Evolutionary conservation across 305 asterid genomes (phyloP), one percentile per base, ranked within the genome.

Genomic region (Solanum hybrid): DNA sequence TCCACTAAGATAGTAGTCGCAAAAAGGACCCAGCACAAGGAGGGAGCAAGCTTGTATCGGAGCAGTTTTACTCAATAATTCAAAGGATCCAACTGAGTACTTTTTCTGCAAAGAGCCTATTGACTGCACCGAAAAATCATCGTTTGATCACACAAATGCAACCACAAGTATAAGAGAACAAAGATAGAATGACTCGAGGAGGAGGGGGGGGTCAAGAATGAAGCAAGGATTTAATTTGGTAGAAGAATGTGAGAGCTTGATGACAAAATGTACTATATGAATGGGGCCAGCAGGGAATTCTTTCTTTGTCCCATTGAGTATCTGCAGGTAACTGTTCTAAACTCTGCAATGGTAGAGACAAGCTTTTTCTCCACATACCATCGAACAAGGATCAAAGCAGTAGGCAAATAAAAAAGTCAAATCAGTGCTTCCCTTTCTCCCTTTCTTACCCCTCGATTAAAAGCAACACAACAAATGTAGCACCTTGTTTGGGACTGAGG

Each of bases 71-170:
- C 99, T 97, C 94, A 97, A 92, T 89, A 97, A 90, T 89, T 97
- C 99, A 77, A 97, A 97, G 20, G 99, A 96, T 91, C 99, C 99
- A 80, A 97, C 91, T n/a, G 96, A 93, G 95, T 97, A 97, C 93
- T 97, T 97, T 93, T 96, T 96, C 95, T 97, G 99, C 95, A 97
- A 92, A 86, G 99, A 96, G 51, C 99, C 99, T 92, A 97, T 97
- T 34, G 99, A 97, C 99, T 97, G 98, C 95, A 94, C 86, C 83
- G 36, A 26, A 85, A 80, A 69, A 42, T 5, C 74, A 20, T 11
- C 36, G 9, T 5, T 83, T 42, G 73, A 86, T 87, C 91, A 91
- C 89, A 79, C 75, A 78, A 57, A 89, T 87, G 64, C 86, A 39
- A 42, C 75, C 77, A 73, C 82, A 69, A 80, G 90, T 90, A 78